phyloP scores from a whole-genome alignment of 2,329 filamentous ascomycete species.

The Colletotrichum caudatum region DNA sequence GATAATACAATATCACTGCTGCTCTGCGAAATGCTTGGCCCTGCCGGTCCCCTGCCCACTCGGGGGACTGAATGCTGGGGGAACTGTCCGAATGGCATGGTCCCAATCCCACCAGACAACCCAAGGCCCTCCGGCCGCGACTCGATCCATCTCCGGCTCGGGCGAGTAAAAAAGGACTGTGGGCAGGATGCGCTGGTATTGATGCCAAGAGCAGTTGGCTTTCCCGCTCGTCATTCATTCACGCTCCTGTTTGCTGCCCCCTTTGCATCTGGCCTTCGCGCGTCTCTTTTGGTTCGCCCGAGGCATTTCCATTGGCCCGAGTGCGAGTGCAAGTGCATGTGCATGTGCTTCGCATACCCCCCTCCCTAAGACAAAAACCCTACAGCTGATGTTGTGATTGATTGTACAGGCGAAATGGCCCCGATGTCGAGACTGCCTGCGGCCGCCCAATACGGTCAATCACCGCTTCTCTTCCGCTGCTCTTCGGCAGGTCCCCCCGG shows the following conservation, averaged over 20 bases:
- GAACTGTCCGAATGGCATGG: constrained; percentile 28
- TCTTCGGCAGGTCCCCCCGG: not conserved
- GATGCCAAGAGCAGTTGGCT: constrained; percentile 34
- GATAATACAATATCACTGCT: constrained; percentile 31
- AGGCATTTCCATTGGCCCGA: constrained; percentile 28
- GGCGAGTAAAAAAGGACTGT: constrained; percentile 12
- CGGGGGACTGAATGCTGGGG: constrained; percentile 29
- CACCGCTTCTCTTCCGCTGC: constrained; percentile 3
- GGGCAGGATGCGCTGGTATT: constrained; percentile 32
- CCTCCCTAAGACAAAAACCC: not conserved
- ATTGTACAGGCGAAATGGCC: constrained; percentile 6
- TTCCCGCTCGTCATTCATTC: constrained; percentile 22
- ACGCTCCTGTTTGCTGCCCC: constrained; percentile 11
- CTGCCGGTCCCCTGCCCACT: constrained; percentile 35
- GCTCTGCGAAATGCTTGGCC: constrained; percentile 32
- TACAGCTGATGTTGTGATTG: constrained; percentile 19
- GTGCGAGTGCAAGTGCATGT: not conserved
- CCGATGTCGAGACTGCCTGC: constrained; percentile 11
- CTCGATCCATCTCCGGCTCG: constrained; percentile 31
- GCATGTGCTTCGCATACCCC: constrained; percentile 14
- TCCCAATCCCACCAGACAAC: constrained; percentile 20
- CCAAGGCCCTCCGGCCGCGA: constrained; percentile 25
- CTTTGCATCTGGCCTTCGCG: constrained; percentile 1
- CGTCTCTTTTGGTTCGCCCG: constrained; percentile 20
- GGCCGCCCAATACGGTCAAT: constrained; percentile 8